Evolutionary conservation across 768 basidiomycete species (phyloP), one percentile per base, ranked within the genome.

Genomic region (Mycena alexandri): DNA sequence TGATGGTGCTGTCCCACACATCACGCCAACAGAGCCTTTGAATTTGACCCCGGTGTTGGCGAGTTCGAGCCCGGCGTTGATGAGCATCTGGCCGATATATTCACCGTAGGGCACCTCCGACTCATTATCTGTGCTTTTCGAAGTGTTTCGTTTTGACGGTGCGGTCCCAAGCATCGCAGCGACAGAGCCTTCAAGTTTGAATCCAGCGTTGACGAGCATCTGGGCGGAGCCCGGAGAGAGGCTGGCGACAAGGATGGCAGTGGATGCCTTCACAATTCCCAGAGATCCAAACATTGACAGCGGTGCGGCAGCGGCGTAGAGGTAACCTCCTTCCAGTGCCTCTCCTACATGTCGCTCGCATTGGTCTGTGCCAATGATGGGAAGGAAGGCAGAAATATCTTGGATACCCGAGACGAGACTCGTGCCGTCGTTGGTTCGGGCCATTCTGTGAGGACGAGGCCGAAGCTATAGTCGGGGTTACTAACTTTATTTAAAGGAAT

Each of bases 201-300:
- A 47, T 16, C 43, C 58, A 14, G 25, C 44, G 24, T 46, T 21
- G 19, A 14, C 14, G 10, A 48, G 17, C 13, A 60, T 21, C 19
- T 19, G 24, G 6, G 33, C 22, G n/a, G 24, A n/a, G 6, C 43
- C 29, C 17, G 24, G 36, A 24, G 61, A 44, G 13, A 62, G 7
- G 24, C 69, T 70, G 11, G 60, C 67, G 41, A 63, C 17, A 21
- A 61, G 24, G 38, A 68, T 62, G 3, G 47, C 33, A 7, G 61
- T 3, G 8, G 56, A 41, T 1, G 67, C 63, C 52, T 69, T 50
- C 12, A 67, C 59, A n/a, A 62, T 61, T 16, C 68, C 68, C 7
- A 69, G 65, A 50, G 67, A 57, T 14, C 67, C 68, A 33, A 69
- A 69, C 14, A 68, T 68, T 1, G 68, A 69, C 16, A 69, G 56